Conservation (phyloP, 768 basidiomycete species). For the Myochromella boudieri region DNA sequence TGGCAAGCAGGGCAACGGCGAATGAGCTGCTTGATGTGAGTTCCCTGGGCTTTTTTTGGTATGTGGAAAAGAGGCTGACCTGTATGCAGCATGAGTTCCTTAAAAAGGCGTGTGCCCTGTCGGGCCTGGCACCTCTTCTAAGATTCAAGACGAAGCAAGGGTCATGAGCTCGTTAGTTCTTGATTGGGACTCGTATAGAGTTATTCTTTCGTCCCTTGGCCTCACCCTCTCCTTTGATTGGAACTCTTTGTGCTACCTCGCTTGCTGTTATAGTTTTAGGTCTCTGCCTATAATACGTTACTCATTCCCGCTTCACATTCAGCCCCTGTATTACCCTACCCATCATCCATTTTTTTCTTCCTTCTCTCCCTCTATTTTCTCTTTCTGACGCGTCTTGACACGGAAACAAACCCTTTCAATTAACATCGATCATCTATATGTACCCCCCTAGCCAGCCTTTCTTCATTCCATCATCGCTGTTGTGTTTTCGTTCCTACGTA, state of each 20-base stretch:
- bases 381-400: background rate
- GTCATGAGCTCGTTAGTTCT: conserved; percentile 26
- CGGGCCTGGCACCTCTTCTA: conserved; percentile 83
- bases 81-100: conserved; percentile 85
- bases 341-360: conserved; percentile 1
- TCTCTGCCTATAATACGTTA: background rate
- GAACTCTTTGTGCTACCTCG: background rate
- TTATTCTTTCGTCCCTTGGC: background rate
- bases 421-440: background rate
- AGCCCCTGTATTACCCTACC: background rate
- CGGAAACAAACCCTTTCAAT: conserved; percentile 1
- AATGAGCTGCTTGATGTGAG: conserved; percentile 81
- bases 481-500: background rate
- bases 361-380: background rate
- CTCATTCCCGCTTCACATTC: background rate
- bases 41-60: conserved; percentile 13
- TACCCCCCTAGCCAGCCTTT: background rate
- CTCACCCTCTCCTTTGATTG: background rate
- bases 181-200: background rate
- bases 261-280: conserved; percentile 1
- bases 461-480: conserved; percentile 4
- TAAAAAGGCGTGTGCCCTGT: conserved; percentile 80
- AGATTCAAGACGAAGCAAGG: conserved; percentile 73
- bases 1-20: conserved; percentile 88
- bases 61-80: conserved; percentile 5